These are phyloP conservation scores for Agrocybe pediades DNA, from an alignment of 768 basidiomycete species.

Conservation along the genomic window DNA sequence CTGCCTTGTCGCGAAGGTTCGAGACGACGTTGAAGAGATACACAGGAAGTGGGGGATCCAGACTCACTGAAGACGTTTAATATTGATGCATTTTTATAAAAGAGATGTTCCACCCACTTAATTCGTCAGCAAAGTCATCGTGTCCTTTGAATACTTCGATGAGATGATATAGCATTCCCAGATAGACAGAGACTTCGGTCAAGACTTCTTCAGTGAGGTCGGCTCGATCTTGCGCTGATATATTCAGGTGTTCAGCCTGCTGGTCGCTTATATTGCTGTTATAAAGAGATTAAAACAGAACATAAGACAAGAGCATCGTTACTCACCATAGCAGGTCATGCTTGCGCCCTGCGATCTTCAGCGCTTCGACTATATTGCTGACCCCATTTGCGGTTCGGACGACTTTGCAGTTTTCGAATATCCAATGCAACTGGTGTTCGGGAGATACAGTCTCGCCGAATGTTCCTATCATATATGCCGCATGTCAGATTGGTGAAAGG, in stretches of 20 bases:
- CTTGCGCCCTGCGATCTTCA: slow-evolving; percentile 87
- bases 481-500: background rate
- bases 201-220: slow-evolving; percentile 89
- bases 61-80: slow-evolving; percentile 66
- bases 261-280: slow-evolving; percentile 75
- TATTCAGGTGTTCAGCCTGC: slow-evolving; percentile 71
- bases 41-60: slow-evolving; percentile 92
- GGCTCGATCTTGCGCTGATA: slow-evolving; percentile 67
- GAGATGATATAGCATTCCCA: slow-evolving; percentile 94
- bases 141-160: slow-evolving; percentile 93
- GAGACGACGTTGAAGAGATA: slow-evolving; percentile 92
- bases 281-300: slow-evolving; percentile 6
- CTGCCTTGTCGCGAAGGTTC: slow-evolving; percentile 87
- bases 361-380: slow-evolving; percentile 78
- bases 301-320: background rate
- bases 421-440: slow-evolving; percentile 94
- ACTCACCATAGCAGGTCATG: slow-evolving; percentile 80
- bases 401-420: slow-evolving; percentile 90
- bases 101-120: slow-evolving; percentile 64
- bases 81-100: background rate
- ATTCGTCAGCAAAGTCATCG: slow-evolving; percentile 93
- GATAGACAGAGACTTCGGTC: slow-evolving; percentile 89
- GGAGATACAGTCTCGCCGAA: slow-evolving; percentile 91
- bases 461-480: slow-evolving; percentile 62
- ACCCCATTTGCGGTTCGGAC: slow-evolving; percentile 85